Evolutionary conservation across 2,329 filamentous ascomycete genomes (phyloP), one percentile per base, ranked within the genome.

Genomic region (Fonsecaea nubica): DNA sequence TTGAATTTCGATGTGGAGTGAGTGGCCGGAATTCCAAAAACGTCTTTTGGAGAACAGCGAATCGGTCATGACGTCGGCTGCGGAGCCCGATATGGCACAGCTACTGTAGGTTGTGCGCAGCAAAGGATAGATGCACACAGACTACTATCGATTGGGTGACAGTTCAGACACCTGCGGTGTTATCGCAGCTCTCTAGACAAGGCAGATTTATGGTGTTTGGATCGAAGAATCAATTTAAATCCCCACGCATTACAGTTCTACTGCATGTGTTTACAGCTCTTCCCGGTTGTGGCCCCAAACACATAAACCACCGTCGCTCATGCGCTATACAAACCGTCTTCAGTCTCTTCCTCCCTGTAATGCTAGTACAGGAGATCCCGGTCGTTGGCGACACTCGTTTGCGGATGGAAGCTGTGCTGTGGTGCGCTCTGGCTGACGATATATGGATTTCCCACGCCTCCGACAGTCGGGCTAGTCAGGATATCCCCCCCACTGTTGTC

Each of bases 371-470:
- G 48, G 25, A 72, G 61, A 65, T 73, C 71, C n/a, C 66, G 66
- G 38, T 69, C 64, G 15, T 67, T 54, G 38, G 60, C 89, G 71
- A 87, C 89, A 71, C 86, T 86, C 12, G 86, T 85, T 30, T 87
- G 85, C 12, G 89, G 89, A 76, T 91, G 89, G 75, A 92, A 89
- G 42, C 90, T 86, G 69, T 91, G 88, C 78, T 96, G 87, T 52
- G 90, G 89, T 66, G 89, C 89, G 73, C 92, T 92, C 75, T 94
- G 92, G 77, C 90, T 96, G 56, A 96, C 92, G 58, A 96, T 89
- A 73, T 84, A 86, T 70, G 83, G 82, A 59, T 79, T 79, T 69
- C 80, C 78, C 8, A 74, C 75, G 21, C 66, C 30, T 21, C 54
- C 62, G 18, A 64, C 71, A 9, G 71, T 72, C n/a, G 75, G 73